Conservation (phyloP, 768 basidiomycete genomes). For the Psilocybe azurescens region DNA sequence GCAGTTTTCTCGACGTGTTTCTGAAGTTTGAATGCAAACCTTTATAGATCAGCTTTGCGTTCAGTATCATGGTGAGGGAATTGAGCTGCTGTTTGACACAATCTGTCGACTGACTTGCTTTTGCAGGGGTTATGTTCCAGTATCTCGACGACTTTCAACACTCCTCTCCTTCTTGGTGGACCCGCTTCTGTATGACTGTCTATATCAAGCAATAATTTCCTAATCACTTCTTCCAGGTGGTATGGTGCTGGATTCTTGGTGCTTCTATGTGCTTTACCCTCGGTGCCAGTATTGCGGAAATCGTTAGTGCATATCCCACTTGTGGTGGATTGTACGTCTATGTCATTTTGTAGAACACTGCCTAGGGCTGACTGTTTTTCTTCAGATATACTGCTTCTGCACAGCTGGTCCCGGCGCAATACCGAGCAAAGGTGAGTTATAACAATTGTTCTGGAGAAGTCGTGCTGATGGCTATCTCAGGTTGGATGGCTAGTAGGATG, state of each 20-base stretch:
- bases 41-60: conserved; percentile 71
- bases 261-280: conserved; percentile 77
- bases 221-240: conserved; percentile 41
- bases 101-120: conserved; percentile 5
- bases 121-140: conserved; percentile 72
- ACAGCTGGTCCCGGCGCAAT: conserved; percentile 65
- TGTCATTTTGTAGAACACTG: background rate
- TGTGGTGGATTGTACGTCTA: conserved; percentile 69
- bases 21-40: background rate
- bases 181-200: conserved; percentile 60
- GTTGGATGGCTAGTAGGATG: conserved; percentile 83
- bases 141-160: conserved; percentile 81
- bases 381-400: conserved; percentile 82
- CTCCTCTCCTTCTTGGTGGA: conserved; percentile 70
- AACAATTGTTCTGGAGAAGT: background rate
- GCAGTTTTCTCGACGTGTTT: conserved; percentile 5
- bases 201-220: background rate
- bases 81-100: conserved; percentile 11
- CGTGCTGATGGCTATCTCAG: conserved; percentile 30
- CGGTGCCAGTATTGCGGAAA: conserved; percentile 76
- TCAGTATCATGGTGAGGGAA: conserved; percentile 70
- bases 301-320: conserved; percentile 77
- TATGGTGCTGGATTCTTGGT: conserved; percentile 81
- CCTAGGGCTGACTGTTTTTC: conserved; percentile 1
- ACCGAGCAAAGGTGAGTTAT: conserved; percentile 60